Evolutionary conservation across 768 basidiomycete genomes (phyloP).

Genomic region (Tricholoma furcatifolium): DNA sequence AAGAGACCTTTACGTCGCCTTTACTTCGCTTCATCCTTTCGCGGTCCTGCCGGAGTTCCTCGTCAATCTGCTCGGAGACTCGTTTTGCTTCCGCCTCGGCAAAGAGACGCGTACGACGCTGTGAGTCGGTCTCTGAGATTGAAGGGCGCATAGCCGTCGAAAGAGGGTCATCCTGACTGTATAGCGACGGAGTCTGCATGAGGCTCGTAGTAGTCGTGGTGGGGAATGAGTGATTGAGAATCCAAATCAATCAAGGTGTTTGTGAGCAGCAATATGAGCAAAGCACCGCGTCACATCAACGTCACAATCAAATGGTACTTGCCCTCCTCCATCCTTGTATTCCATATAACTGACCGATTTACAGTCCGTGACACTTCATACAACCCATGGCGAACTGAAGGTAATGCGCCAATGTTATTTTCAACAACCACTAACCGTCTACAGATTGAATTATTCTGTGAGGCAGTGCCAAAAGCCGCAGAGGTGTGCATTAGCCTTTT

Average conservation of each 20-base stretch:
- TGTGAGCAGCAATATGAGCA: conserved; percentile 11
- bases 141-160: conserved; percentile 66
- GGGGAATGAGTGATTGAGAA: conserved; percentile 16
- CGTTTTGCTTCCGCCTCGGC: conserved; percentile 74
- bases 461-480: conserved; percentile 91
- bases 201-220: conserved; percentile 27
- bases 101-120: conserved; percentile 59
- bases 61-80: conserved; percentile 80
- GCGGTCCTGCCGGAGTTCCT: conserved; percentile 69
- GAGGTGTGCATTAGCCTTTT: conserved; percentile 54
- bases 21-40: conserved; percentile 63
- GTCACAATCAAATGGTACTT: conserved; percentile 22
- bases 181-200: conserved; percentile 70
- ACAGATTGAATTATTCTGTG: conserved; percentile 96
- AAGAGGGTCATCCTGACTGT: conserved; percentile 77
- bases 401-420: conserved; percentile 33
- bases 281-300: conserved; percentile 17
- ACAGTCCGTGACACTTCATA: conserved; percentile 94
- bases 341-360: conserved; percentile 12
- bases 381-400: conserved; percentile 94
- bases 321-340: conserved; percentile 11
- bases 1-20: conserved; percentile 69
- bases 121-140: conserved; percentile 58
- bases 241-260: conserved; percentile 17
- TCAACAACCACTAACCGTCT: conserved; percentile 2